Base-by-base conservation (phyloP, 768 basidiomycete genomes). In the Leucosporidium creatinivorum region DNA sequence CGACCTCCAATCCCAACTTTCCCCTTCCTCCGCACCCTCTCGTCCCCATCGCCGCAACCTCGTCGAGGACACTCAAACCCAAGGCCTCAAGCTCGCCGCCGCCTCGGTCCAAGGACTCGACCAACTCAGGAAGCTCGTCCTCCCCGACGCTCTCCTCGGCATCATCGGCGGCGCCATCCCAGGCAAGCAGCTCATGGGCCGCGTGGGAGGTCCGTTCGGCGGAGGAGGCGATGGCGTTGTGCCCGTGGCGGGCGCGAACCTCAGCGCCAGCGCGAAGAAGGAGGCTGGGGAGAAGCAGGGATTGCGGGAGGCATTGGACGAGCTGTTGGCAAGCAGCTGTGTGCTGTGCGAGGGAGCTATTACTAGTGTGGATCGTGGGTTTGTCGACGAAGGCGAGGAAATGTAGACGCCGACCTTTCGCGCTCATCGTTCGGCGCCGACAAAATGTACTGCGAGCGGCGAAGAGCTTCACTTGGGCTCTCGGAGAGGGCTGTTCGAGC, bases 331-430 rank as follows among this genome's bases (percentile, higher is more conserved):
- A 23, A 87, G 88, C 72, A 89, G 83, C 67, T 98, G 96, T 80
- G 93, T 93, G 36, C 79, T 97, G 65, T 99, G 96, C 78, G 96
- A 98, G 76, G 87, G 87, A 69, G 88, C 93, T 23, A 83, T 96
- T 55, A 85, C 82, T 7, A 87, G 88, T 8, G 78, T 98, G 73
- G 93, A 98, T 77, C 87, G 85, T 77, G 86, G 91, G 18, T 98
- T 98, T 74, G 84, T 89, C 44, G 91, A 86, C 36, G 91, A 93
- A 10, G 73, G 67, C 4, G 70, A 72, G 57, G 67, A 62, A 31
- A 72, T 72, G 70, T 72, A 48, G 39, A 44, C 39, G 39, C 3
- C 39, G 39, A 44, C 39, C 10, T 15, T 15, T 44, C 39, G 8
- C 39, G 3, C 39, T 5, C 39, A 8, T 44, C 39, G 8, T 44